These are phyloP conservation scores for Chara braunii DNA, from an alignment of 139 green algal species.

Conservation along the genomic window DNA sequence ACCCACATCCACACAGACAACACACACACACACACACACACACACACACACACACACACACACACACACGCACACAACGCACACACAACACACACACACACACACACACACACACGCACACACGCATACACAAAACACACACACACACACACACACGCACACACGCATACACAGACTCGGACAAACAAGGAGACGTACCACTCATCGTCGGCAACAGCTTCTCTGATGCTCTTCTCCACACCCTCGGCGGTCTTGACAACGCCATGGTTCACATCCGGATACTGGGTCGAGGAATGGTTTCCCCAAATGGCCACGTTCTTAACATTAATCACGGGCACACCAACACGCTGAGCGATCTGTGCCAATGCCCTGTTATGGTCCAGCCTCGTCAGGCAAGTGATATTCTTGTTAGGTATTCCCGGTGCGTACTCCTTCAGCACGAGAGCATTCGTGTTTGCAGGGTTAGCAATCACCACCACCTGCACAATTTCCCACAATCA, in stretches of 20 bases:
- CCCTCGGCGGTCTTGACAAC: slow-evolving; percentile 53
- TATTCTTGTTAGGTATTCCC: slow-evolving; percentile 76
- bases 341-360: slow-evolving; percentile 65
- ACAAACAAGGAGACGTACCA: slow-evolving; percentile 15
- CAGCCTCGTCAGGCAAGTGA: slow-evolving; percentile 83
- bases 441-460: slow-evolving; percentile 88
- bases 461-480: slow-evolving; percentile 91
- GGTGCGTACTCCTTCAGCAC: slow-evolving; percentile 79
- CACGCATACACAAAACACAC: too few relatives aligned
- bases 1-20: too few relatives aligned
- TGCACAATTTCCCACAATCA: too few relatives aligned
- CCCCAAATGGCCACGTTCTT: slow-evolving; percentile 95
- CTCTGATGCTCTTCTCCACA: slow-evolving; percentile 56
- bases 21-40: too few relatives aligned
- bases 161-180: not conserved
- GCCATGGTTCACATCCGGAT: slow-evolving; percentile 88
- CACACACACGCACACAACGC: too few relatives aligned
- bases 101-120: too few relatives aligned
- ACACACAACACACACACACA: too few relatives aligned
- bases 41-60: too few relatives aligned
- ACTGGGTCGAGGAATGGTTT: slow-evolving; percentile 89
- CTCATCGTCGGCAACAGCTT: slow-evolving; percentile 43
- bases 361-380: slow-evolving; percentile 93
- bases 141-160: too few relatives aligned
- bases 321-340: slow-evolving; percentile 61